phyloP scores from a whole-genome alignment of 2,329 filamentous ascomycete species.

The Pyrenochaeta sp. region DNA sequence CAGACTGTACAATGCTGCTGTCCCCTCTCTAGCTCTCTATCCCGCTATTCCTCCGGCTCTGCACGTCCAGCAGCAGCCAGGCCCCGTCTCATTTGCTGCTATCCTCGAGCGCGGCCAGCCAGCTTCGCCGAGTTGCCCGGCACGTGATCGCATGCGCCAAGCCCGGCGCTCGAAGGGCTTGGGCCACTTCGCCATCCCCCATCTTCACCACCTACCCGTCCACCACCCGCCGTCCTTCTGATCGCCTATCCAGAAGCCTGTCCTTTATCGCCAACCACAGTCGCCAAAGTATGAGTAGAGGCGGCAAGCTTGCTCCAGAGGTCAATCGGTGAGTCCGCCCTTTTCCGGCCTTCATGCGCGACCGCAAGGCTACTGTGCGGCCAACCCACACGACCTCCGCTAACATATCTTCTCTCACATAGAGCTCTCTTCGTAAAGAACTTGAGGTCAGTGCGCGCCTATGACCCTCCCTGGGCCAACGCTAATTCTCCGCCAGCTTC shows the following conservation, averaged over 20 bases:
- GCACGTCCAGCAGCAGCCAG: no score
- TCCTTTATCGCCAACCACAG: constrained; percentile 29
- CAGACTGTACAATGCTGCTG: background rate
- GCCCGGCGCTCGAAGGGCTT: background rate
- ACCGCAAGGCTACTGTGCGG: constrained; percentile 20
- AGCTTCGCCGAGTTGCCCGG: background rate
- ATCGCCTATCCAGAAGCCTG: constrained; percentile 30
- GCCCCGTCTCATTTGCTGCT: no score
- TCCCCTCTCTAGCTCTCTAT: background rate
- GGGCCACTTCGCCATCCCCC: constrained; percentile 10
- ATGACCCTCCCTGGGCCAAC: background rate
- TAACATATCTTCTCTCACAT: constrained; percentile 32
- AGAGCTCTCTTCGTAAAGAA: constrained; percentile 99
- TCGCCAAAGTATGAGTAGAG: constrained; percentile 85
- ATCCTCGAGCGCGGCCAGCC: background rate
- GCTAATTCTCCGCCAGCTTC: constrained; percentile 70
- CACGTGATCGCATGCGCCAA: constrained; percentile 9
- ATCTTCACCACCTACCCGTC: constrained; percentile 14
- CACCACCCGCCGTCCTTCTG: constrained; percentile 16
- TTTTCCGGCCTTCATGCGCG: constrained; percentile 22
- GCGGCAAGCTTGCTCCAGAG: constrained; percentile 97
- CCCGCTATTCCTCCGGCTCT: no score
- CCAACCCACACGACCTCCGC: constrained; percentile 41
- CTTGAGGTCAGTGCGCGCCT: constrained; percentile 73
- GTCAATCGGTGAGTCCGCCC: constrained; percentile 83